phyloP scores from a whole-genome alignment of 2,329 filamentous ascomycete species.

The Arthrobotrys sphaeroides region DNA sequence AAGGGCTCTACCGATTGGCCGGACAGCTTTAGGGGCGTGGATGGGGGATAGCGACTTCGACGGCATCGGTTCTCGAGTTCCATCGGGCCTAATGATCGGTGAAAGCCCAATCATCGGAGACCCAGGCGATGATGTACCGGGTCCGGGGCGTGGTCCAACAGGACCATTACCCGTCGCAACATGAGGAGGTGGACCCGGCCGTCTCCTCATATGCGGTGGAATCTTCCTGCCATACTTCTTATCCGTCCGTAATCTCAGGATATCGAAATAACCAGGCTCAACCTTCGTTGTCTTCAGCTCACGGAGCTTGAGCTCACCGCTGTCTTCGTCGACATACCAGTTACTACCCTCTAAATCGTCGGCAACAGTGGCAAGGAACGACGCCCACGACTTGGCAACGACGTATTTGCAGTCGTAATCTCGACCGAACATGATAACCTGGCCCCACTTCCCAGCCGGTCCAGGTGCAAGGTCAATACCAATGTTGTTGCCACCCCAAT shows the following conservation, averaged over 20 bases:
- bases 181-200: constrained; percentile 60
- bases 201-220: constrained; percentile 64
- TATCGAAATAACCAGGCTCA: constrained; percentile 92
- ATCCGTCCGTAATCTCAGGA: constrained; percentile 92
- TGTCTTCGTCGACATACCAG: constrained; percentile 92
- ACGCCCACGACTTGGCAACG: constrained; percentile 87
- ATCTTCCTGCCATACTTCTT: constrained; percentile 80
- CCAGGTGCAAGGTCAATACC: constrained; percentile 92
- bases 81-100: constrained; percentile 39
- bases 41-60: constrained; percentile 49
- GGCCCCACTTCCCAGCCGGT: constrained; percentile 89
- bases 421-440: constrained; percentile 94
- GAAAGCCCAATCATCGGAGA: constrained; percentile 53
- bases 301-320: constrained; percentile 85
- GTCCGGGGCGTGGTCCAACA: constrained; percentile 46
- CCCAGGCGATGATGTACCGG: constrained; percentile 41
- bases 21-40: constrained; percentile 45
- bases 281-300: constrained; percentile 90
- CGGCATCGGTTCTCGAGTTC: constrained; percentile 40
- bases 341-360: constrained; percentile 92
- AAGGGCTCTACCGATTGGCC: constrained; percentile 44
- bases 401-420: constrained; percentile 99
- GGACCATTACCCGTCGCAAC: constrained; percentile 45
- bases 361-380: constrained; percentile 84
- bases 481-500: constrained; percentile 98